phyloP scores from a whole-genome alignment of 116 monocot species.

The Iris pallida region DNA sequence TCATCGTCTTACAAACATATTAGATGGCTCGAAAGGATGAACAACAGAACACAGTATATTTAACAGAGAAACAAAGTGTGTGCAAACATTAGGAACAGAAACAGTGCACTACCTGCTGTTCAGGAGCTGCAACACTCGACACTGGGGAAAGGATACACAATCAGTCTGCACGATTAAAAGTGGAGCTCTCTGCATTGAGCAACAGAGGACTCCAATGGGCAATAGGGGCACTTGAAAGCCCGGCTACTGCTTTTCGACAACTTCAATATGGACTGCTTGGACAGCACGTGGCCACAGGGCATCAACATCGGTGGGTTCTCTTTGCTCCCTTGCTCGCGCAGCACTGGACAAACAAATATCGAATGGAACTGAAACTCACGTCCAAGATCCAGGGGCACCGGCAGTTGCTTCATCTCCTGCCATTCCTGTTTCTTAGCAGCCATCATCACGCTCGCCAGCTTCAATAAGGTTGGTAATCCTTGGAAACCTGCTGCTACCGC shows the following conservation, averaged over 20 bases:
- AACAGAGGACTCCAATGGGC: conserved; percentile 56
- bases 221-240: conserved; percentile 90
- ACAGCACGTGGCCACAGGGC: conserved; percentile 94
- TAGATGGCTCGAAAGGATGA: no score
- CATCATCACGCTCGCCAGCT: conserved; percentile 76
- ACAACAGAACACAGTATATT: no score
- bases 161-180: conserved; percentile 29
- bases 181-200: conserved; percentile 72
- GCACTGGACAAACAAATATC: conserved; percentile 89
- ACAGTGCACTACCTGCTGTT: no score
- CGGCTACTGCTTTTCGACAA: conserved; percentile 68
- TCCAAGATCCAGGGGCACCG: conserved; percentile 69
- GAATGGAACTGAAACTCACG: conserved; percentile 90
- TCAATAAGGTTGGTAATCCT: conserved; percentile 77
- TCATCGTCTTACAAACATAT: no score
- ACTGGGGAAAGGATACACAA: no score
- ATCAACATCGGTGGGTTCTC: conserved; percentile 98
- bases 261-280: conserved; percentile 75
- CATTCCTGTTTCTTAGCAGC: conserved; percentile 58
- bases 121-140: no score
- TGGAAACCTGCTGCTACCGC: conserved; percentile 65
- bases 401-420: conserved; percentile 82
- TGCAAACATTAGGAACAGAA: no score
- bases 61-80: no score
- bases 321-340: conserved; percentile 65